These are phyloP conservation scores for Aspergillus amoenus DNA, from an alignment of 2,329 filamentous ascomycete species.

Conservation along the genomic window DNA sequence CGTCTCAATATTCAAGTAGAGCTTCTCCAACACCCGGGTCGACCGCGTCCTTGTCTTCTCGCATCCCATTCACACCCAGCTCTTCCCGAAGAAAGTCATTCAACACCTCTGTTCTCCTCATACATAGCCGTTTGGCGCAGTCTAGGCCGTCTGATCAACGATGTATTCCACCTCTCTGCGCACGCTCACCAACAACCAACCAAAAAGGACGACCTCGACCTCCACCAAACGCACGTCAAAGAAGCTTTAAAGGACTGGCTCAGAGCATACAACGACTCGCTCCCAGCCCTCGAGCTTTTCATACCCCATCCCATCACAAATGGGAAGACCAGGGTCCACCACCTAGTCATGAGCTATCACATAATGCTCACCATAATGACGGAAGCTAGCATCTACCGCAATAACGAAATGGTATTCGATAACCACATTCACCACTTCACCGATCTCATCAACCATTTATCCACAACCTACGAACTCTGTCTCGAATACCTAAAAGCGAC, in stretches of 20 bases:
- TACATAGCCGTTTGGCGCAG: conserved; percentile 18
- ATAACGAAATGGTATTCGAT: conserved; percentile 23
- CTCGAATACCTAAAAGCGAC: background rate
- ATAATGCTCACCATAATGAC: conserved; percentile 47
- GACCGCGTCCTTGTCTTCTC: conserved; percentile 12
- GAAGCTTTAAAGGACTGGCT: background rate
- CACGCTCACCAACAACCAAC: conserved; percentile 3
- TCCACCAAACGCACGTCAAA: background rate
- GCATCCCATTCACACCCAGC: background rate
- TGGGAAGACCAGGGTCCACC: conserved; percentile 1
- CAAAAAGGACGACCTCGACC: background rate
- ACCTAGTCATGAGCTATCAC: conserved; percentile 41
- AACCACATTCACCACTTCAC: conserved; percentile 21
- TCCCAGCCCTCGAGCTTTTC: background rate
- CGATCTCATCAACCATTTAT: conserved; percentile 16
- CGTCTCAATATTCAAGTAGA: conserved; percentile 29
- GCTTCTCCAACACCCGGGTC: conserved; percentile 25
- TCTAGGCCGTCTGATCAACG: conserved; percentile 23
- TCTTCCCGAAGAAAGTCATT: background rate
- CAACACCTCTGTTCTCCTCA: background rate
- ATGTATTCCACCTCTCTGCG: conserved; percentile 17
- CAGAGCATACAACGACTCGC: background rate
- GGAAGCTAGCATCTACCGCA: conserved; percentile 20
- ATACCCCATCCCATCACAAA: background rate
- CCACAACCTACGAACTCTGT: conserved; percentile 3